Base-by-base conservation (phyloP, 2,329 filamentous ascomycete species). In the Apiospora rasikravindrae region DNA sequence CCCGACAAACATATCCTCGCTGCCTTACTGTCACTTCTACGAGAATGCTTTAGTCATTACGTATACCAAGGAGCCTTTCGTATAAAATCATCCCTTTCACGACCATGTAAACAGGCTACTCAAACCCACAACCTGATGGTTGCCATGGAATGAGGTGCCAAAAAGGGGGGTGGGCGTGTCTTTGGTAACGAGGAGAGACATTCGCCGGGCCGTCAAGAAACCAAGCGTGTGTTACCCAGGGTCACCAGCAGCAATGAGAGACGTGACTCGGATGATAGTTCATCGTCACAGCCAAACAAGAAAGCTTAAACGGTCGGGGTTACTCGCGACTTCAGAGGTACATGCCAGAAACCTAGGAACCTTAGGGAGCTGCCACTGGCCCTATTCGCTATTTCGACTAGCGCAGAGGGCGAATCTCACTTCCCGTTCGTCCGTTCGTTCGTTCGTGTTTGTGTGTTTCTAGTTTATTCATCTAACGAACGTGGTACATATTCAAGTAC, bases 161-260 rank as follows among this genome's bases (percentile, higher is more conserved):
- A n/a, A n/a, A n/a, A n/a, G n/a, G n/a, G n/a, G n/a, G n/a, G n/a
- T n/a, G n/a, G 26, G 29, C 29, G 10, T 40, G 57, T 26, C 24
- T 24, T 53, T 8, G 16, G 53, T 37, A 5, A n/a, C 40, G 40
- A 42, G 29, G 53, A 61, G 29, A 29, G 19, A 13, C 33, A 19
- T 40, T 64, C 33, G 57, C 57, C 57, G 57, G 57, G 57, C 57
- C 57, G 57, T 8, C 57, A 40, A 29, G 57, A 64, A 64, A 64
- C 33, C 10, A 40, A 13, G 22, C 13, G 4, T 2, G 22, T 40
- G 57, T 64, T 40, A 64, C 29, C 4, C 57, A 40, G 11, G 33
- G 33, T 40, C 33, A 64, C 57, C 29, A 61, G 5, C 53, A 37
- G 4, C 53, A 5, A 7, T 2, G 26, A 13, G 51, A 37, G 11